These are phyloP conservation scores for Carex sylvatica DNA, from an alignment of 202 grass and related monocot genomes.

Conservation along the genomic window DNA sequence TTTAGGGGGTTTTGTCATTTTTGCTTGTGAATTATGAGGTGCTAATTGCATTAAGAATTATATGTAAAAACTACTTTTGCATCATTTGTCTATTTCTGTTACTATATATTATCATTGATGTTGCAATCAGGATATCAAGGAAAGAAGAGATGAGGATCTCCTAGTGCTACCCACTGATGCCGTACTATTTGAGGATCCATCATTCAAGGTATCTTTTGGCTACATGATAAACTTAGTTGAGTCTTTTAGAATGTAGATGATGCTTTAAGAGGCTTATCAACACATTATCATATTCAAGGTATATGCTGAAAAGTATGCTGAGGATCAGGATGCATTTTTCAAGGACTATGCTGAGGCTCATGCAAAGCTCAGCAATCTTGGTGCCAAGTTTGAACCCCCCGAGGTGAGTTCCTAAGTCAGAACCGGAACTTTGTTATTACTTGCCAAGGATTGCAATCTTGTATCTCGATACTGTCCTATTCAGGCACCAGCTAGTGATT, in stretches of 20 bases:
- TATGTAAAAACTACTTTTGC: background rate
- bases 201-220: constrained; percentile 56
- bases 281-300: constrained; percentile 37
- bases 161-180: constrained; percentile 86
- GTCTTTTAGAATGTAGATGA: background rate
- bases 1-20: background rate
- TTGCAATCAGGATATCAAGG: constrained; percentile 74
- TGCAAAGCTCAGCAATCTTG: constrained; percentile 90
- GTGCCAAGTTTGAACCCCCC: constrained; percentile 89
- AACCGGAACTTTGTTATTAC: background rate
- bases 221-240: background rate
- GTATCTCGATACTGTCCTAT: background rate
- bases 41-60: background rate
- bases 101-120: background rate
- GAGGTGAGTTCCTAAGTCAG: constrained; percentile 40
- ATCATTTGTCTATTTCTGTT: background rate
- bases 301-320: constrained; percentile 77
- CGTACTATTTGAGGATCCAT: constrained; percentile 78
- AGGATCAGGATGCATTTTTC: constrained; percentile 77
- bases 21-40: background rate
- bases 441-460: background rate
- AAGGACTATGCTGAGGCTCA: constrained; percentile 90
- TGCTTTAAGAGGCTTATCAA: background rate
- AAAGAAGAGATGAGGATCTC: constrained; percentile 69
- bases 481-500: background rate